Evolutionary conservation across 306 rosid genomes (phyloP), one percentile per base, ranked within the genome.

Genomic region (Vicia faba): DNA sequence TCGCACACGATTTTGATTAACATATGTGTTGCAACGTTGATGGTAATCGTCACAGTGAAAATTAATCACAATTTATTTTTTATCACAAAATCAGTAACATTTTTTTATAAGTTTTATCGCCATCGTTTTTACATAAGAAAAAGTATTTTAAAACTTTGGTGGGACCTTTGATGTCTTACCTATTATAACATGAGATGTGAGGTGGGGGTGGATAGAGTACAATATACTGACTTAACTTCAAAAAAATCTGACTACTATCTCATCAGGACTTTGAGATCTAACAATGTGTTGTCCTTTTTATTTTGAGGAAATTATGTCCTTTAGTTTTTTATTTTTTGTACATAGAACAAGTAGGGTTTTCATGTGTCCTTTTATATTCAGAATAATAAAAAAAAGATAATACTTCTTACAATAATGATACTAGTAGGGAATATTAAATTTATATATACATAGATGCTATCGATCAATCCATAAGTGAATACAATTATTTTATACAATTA

Each of bases 191-290:
- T 69, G 11, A 75, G 75, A 74, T 69, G 85, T 70, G 73, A 66
- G 70, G 38, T 68, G 69, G 64, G 45, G 66, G 46, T 76, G 66
- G 72, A 61, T 80, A 66, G 35, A 63, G 62, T 61, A 62, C 69
- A 15, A 66, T 79, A 66, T 78, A 78, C 82, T 71, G 78, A 65
- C 71, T 41, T 82, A 55, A 86, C 80, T 74, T 74, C 83, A 68
- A 81, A 78, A 78, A 79, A 77, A 79, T 87, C 89, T 84, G 87
- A 85, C 91, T 84, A 83, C 89, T 66, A 83, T 82, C 82, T 79
- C 69, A 73, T 71, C 49, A 54, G 69, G 71, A 11, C 58, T 44
- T 62, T 11, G 76, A 81, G 76, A 75, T 80, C 83, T 78, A 76
- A 81, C 73, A 69, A 31, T 66, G 59, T 65, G 49, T 41, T 62